These are phyloP conservation scores for Eutypella sp. DNA, from an alignment of 2,329 filamentous ascomycete species.

Conservation along the genomic window DNA sequence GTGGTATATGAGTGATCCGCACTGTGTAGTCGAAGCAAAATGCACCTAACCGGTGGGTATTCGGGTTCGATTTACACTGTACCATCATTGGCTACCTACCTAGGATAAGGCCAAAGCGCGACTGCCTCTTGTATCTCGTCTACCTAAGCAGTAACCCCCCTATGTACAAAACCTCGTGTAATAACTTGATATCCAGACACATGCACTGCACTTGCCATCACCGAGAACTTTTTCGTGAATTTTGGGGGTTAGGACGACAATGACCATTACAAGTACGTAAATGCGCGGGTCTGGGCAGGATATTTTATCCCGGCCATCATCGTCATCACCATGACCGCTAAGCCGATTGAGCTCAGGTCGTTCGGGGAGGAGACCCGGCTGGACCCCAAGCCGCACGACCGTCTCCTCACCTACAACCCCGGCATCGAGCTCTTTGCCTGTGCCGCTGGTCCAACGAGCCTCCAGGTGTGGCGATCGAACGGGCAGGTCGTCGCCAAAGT, in stretches of 20 bases:
- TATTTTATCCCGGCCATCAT: background rate
- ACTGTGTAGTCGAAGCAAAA: too few relatives aligned
- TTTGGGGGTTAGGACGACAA: too few relatives aligned
- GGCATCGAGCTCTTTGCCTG: slow-evolving; percentile 79
- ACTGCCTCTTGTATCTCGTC: background rate
- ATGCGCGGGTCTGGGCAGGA: too few relatives aligned
- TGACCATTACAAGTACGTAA: too few relatives aligned
- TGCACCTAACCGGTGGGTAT: background rate
- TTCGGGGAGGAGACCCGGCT: slow-evolving; percentile 52
- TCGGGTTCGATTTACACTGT: background rate
- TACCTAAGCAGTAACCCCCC: background rate
- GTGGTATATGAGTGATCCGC: too few relatives aligned
- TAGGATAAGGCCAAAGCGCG: background rate
- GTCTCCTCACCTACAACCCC: slow-evolving; percentile 70
- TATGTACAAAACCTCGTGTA: too few relatives aligned
- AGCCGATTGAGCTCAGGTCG: slow-evolving; percentile 36
- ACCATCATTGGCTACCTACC: too few relatives aligned
- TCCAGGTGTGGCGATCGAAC: slow-evolving; percentile 74
- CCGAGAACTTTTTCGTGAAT: too few relatives aligned
- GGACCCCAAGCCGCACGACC: slow-evolving; percentile 47
- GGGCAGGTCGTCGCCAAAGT: slow-evolving; percentile 60
- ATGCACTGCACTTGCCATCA: background rate
- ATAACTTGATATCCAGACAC: background rate
- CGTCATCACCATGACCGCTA: slow-evolving; percentile 21
- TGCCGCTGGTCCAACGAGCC: slow-evolving; percentile 60